Conservation (phyloP, 202 grass and related monocot species). For the Eragrostis tef region DNA sequence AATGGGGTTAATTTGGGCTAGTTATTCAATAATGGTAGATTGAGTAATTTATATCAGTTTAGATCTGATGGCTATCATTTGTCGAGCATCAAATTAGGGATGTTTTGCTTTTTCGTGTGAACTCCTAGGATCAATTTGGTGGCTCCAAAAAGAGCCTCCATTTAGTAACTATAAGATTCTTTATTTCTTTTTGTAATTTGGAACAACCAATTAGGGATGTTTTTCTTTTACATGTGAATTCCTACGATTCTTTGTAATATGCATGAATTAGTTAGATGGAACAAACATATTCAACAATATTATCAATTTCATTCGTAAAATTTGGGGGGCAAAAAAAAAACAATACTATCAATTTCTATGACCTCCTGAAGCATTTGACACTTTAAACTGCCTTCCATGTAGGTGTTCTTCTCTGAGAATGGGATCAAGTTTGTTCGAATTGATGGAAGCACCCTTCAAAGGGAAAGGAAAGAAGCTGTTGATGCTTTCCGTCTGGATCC, state of each 20-base stretch:
- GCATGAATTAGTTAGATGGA: conserved; percentile 18
- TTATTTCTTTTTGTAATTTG: conserved; percentile 12
- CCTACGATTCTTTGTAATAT: too few relatives aligned
- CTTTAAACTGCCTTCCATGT: conserved; percentile 22
- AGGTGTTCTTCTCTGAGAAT: conserved; percentile 77
- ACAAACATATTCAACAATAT: background rate
- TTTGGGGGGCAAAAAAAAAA: background rate
- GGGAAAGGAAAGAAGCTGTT: conserved; percentile 89
- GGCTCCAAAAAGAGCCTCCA: too few relatives aligned
- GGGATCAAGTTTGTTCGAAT: conserved; percentile 82
- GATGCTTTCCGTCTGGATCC: conserved; percentile 71
- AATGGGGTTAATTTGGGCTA: too few relatives aligned
- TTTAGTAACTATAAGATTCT: background rate
- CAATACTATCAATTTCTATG: conserved; percentile 5
- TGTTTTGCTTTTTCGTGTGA: too few relatives aligned
- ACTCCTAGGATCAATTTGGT: too few relatives aligned
- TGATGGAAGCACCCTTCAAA: conserved; percentile 78
- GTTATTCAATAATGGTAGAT: too few relatives aligned
- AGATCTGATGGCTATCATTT: too few relatives aligned
- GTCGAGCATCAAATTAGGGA: too few relatives aligned
- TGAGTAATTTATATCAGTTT: too few relatives aligned
- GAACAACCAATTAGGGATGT: too few relatives aligned
- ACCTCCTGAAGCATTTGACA: conserved; percentile 11
- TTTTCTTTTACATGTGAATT: too few relatives aligned
- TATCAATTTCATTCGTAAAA: too few relatives aligned